Evolutionary conservation across 805 yeast species (phyloP), one percentile per base, ranked within the genome.

Genomic region (Starmerella riodocensis): DNA sequence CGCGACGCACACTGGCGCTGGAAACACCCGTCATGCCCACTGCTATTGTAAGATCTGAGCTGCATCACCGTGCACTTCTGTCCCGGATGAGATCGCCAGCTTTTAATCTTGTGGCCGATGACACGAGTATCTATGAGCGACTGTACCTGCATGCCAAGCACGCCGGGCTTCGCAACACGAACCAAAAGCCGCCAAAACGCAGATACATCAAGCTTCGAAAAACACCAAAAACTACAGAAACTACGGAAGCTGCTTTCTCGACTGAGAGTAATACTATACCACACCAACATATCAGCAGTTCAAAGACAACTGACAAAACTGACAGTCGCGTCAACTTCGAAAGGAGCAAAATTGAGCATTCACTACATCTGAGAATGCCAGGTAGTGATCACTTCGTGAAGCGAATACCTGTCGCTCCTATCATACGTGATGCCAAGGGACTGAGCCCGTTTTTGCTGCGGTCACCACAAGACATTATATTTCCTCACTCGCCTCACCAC

Each of bases 1-100:
- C 88, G 2, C 71, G 95, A 47, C 84, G 81, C 48, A 82, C 96
- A 0, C 65, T 88, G 45, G 73, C 81, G n/a, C 58, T 88, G 34
- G 66, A 71, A 20, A 69, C 81, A 1, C 75, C 81, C 4, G 62
- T 65, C 24, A 69, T 78, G 46, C 67, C 65, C 21, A 73, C 71
- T 44, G 68, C 74, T 3, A 66, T 76, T 16, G 77, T 73, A 49
- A 62, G 84, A 44, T 70, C 76, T 49, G 60, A 67, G 60, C 56
- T 62, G 59, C 43, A 59, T 45, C 49, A 40, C 42, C 53, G 46
- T 37, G 42, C 36, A n/a, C 37, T 32, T 29, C 30, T 19, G 19
- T 25, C 42, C 4, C 29, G 24, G 25, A 36, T 30, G 17, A 34
- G 26, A 8, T 4, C 36, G 16, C 42, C 41, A 6, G 17, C 35